Evolutionary conservation across 2,329 filamentous ascomycete species (phyloP).

Genomic region (Aspergillus neoniger): DNA sequence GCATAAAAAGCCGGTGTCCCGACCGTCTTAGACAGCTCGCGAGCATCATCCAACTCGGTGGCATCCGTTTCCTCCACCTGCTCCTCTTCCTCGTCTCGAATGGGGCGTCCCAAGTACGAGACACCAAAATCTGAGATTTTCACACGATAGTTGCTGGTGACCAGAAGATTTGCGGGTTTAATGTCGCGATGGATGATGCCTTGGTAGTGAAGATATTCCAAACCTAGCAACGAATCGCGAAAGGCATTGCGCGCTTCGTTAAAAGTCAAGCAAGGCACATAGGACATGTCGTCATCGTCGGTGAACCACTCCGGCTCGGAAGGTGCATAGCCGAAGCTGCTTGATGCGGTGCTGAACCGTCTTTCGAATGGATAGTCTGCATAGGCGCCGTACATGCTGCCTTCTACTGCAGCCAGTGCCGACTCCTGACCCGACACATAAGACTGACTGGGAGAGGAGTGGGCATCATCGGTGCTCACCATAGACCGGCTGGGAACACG

Average conservation of each 20-base stretch:
- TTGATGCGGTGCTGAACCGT: constrained; percentile 79
- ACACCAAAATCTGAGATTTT: constrained; percentile 99
- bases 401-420: constrained; percentile 63
- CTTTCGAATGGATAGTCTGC: constrained; percentile 64
- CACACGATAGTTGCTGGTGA: constrained; percentile 79
- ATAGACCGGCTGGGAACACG: constrained; percentile 38
- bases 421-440: constrained; percentile 47
- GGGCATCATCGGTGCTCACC: constrained; percentile 53
- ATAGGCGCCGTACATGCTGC: constrained; percentile 75
- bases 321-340: constrained; percentile 50
- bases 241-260: constrained; percentile 81
- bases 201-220: constrained; percentile 91
- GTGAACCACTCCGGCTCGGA: constrained; percentile 48
- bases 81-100: constrained; percentile 77
- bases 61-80: constrained; percentile 81
- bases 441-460: constrained; percentile 56
- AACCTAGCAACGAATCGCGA: constrained; percentile 84
- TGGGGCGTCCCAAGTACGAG: constrained; percentile 89
- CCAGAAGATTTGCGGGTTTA: constrained; percentile 86
- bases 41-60: constrained; percentile 83
- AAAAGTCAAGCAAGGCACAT: constrained; percentile 90
- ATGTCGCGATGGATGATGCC: constrained; percentile 83
- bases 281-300: constrained; percentile 80
- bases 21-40: constrained; percentile 96
- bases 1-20: constrained; percentile 98